These are phyloP conservation scores for Adansonia grandidieri DNA, from an alignment of 441 rosid species.

Conservation along the genomic window DNA sequence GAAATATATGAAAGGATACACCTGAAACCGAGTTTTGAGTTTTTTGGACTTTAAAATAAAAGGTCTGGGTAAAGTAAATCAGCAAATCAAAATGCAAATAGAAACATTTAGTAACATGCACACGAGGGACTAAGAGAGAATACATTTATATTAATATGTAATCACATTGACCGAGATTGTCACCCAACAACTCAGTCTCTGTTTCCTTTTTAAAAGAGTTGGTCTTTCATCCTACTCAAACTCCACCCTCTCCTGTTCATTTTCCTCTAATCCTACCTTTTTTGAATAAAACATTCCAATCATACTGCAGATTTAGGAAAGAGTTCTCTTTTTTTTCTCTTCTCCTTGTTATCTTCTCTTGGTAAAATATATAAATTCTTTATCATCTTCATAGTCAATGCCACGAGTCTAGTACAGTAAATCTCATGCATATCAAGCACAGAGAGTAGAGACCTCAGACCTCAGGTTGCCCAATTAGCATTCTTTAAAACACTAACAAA, in stretches of 20 bases:
- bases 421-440: slow-evolving; percentile 1
- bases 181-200: background rate
- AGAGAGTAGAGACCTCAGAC: background rate
- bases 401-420: background rate
- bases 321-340: no score
- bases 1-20: background rate
- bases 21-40: slow-evolving; percentile 7
- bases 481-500: background rate
- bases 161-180: background rate
- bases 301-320: background rate
- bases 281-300: background rate
- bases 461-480: background rate
- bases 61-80: background rate
- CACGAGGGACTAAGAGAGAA: background rate
- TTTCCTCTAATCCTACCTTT: background rate
- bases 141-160: background rate
- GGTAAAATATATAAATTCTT: slow-evolving; percentile 6
- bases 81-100: background rate
- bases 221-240: slow-evolving; percentile 2
- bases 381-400: background rate
- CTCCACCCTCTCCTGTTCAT: background rate
- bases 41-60: background rate
- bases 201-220: background rate
- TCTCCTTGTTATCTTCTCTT: background rate
- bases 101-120: background rate